Percentiles rank a stretch among this genome's conserved stretches.
phyloP scores from a whole-genome alignment of 129 eudicot genomes.

The Cynara cardunculus region DNA sequence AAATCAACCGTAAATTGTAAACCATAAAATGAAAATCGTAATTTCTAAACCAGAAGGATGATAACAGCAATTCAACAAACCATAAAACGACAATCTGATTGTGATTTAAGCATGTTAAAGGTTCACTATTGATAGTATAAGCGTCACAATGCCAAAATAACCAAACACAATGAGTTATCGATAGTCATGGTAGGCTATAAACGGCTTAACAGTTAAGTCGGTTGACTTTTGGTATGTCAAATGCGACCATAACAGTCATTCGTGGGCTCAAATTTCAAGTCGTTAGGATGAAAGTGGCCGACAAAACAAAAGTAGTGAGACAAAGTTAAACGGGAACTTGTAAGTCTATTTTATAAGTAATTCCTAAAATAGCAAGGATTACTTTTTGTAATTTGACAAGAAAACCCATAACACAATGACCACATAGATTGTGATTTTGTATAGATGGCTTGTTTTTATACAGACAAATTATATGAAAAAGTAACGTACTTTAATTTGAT shows the following conservation, averaged over 20 bases:
- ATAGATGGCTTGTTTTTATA: background rate
- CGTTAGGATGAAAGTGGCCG: background rate
- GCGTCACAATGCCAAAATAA: background rate
- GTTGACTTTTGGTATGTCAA: background rate
- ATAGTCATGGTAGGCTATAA: background rate
- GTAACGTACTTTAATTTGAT: too few species aligned
- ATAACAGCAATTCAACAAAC: too few species aligned
- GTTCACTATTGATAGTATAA: too few species aligned
- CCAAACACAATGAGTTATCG: background rate
- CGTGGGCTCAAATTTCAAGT: background rate
- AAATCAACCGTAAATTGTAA: too few species aligned
- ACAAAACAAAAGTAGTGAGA: background rate
- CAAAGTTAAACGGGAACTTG: background rate
- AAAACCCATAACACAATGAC: background rate
- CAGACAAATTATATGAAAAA: too few species aligned
- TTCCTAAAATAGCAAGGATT: background rate
- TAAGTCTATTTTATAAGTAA: background rate
- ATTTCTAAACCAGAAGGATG: too few species aligned
- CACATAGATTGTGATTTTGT: too few species aligned
- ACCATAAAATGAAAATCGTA: too few species aligned
- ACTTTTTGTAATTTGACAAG: background rate
- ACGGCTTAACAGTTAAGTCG: background rate
- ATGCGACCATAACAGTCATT: background rate
- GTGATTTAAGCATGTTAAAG: background rate
- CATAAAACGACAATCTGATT: too few species aligned